Evolutionary conservation across 306 rosid genomes (phyloP), one percentile per base, ranked within the genome.

Genomic region (Dryas drummondii): DNA sequence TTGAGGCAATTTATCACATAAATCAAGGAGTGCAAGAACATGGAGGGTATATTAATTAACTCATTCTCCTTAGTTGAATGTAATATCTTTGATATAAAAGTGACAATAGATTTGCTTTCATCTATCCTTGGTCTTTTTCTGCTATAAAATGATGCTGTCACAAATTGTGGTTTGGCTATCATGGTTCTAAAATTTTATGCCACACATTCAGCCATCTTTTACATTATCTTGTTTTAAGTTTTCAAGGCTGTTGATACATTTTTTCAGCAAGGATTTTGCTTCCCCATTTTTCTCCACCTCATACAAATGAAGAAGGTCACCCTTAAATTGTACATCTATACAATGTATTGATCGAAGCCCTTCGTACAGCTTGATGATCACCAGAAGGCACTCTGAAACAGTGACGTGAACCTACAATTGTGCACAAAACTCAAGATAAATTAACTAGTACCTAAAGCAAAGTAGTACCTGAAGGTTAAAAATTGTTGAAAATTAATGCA

Each of bases 321-420:
- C 82, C 76, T 78, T 82, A 67, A 91, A 78, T 51, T 77, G 86
- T 48, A 72, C 76, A 72, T 82, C 74, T 9, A 76, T 70, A 56
- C 48, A 19, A 53, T 81, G 62, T n/a, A 65, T 78, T 19, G 76
- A 66, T 15, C 84, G 82, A 80, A 82, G 81, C 7, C 77, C 79
- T 73, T 16, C 53, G 16, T 73, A 72, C 52, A 90, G 76, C 79
- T 87, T 86, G 59, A 83, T 19, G 81, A 91, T 77, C 82, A 85
- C 94, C 76, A 91, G 61, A 70, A 94, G 89, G 83, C 97, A 88
- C 70, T 90, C 96, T 17, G 97, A 86, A 73, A 93, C 97, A 79
- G 82, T 82, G 52, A 94, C 83, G 82, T 91, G 98, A 76, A 91
- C 98, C 98, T 94, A 69, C 16, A 82, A 77, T 74, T 75, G 77